Evolutionary conservation across 805 yeast species (phyloP), one percentile per base, ranked within the genome.

Genomic region (Debaryomyces tyrocola): DNA sequence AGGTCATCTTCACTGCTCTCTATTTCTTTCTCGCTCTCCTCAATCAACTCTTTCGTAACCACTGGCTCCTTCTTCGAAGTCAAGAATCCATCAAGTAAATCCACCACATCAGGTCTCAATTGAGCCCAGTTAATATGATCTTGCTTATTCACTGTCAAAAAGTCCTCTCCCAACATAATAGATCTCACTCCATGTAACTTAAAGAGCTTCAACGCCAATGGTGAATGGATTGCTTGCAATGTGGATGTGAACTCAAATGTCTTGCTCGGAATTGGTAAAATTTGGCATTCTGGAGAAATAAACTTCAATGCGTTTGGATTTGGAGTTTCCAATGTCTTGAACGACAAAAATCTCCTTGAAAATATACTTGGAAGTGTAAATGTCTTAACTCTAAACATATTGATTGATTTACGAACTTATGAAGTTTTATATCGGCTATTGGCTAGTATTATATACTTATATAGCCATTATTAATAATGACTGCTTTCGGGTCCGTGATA

Each of bases 281-380:
- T 75, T n/a, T 60, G 58, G 50, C 59, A 62, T 43, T 78, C 80
- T 11, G 68, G 69, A 2, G 82, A 68, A 7, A 84, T 69, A 58
- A 84, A 86, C 58, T 86, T 86, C 45, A 86, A 65, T 1, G 94
- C 90, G 62, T 86, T 82, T 43, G 82, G 87, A 57, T 85, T 85
- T 11, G 94, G 94, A 0, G 94, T 86, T 1, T 84, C 70, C 15
- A 77, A 59, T 0, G 89, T 69, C 48, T 73, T 62, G 55, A 72
- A 70, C 1, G 74, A 62, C 20, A 69, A 59, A 24, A 59, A 54
- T 39, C 76, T 55, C 41, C 33, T 31, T 12, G 17, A 12, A n/a
- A 31, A 12, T 31, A 31, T 8, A n/a, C 8, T 31, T 31, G 14
- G 34, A 14, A 31, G 2, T 31, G 34, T 14, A n/a, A 31, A 31